A percentile compares a stretch with the other conserved stretches of the same genome.
phyloP scores from a whole-genome alignment of 2,329 filamentous ascomycete genomes.

The Aspergillus fischeri region DNA sequence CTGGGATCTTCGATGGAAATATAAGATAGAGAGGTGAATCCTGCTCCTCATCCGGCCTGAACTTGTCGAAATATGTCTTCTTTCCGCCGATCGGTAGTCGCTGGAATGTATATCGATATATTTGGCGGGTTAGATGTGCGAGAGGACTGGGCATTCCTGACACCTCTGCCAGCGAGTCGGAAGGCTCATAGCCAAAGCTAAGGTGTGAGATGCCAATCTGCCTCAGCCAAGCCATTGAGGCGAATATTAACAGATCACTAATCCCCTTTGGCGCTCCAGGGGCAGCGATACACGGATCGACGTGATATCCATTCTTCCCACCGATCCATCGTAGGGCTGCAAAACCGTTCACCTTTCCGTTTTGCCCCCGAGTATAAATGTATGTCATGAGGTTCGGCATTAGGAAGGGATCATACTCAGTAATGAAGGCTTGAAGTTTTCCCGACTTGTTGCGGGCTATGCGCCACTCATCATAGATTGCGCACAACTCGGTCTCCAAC shows the following conservation, averaged over 20 bases:
- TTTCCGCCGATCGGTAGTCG: slow-evolving; percentile 36
- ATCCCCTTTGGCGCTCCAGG: slow-evolving; percentile 35
- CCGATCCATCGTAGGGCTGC: slow-evolving; percentile 38
- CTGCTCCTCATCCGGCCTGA: slow-evolving; percentile 30
- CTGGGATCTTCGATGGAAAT: slow-evolving; percentile 32
- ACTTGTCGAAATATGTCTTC: slow-evolving; percentile 40
- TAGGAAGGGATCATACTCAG: slow-evolving; percentile 22
- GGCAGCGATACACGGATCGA: slow-evolving; percentile 39
- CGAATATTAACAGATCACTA: slow-evolving; percentile 36
- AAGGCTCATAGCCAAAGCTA: slow-evolving; percentile 38
- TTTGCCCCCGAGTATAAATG: slow-evolving; percentile 32
- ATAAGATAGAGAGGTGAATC: slow-evolving; percentile 33
- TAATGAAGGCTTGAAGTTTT: slow-evolving; percentile 3
- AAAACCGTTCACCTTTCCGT: slow-evolving; percentile 33
- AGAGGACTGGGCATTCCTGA: slow-evolving; percentile 27
- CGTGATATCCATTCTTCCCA: slow-evolving; percentile 35
- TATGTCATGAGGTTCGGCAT: slow-evolving; percentile 39
- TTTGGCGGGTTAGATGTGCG: slow-evolving; percentile 24
- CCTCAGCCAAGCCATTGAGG: slow-evolving; percentile 36
- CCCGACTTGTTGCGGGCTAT: background rate
- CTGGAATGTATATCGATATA: slow-evolving; percentile 31
- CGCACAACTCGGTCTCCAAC: background rate
- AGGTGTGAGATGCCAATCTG: slow-evolving; percentile 32
- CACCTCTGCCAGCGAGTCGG: slow-evolving; percentile 28
- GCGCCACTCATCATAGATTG: background rate